Percentiles rank a stretch among this genome's conserved stretches.
Evolutionary conservation across 2,329 filamentous ascomycete genomes (phyloP).

Genomic region (Xylariaceae sp.): DNA sequence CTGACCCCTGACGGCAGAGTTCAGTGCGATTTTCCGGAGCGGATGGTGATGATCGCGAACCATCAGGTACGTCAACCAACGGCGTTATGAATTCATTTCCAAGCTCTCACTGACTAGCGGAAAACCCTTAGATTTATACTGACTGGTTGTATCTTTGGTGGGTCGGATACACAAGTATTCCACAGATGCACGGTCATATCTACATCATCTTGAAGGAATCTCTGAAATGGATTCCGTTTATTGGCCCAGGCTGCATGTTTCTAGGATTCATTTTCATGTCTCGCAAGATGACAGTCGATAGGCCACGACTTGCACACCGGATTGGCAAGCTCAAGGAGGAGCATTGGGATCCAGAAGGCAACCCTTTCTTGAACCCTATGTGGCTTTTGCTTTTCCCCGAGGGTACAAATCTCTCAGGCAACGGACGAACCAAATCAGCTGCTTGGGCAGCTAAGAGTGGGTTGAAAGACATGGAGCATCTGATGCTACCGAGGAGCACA

Average conservation of each 20-base stretch:
- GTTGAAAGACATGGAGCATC: constrained; percentile 68
- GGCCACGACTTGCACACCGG: constrained; percentile 70
- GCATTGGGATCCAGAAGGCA: constrained; percentile 53
- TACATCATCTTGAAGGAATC: constrained; percentile 92
- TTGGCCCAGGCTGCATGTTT: constrained; percentile 80
- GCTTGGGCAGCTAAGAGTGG: constrained; percentile 76
- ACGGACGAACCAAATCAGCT: constrained; percentile 67
- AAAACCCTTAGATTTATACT: constrained; percentile 64
- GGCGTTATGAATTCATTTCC: neutral
- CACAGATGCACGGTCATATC: constrained; percentile 77
- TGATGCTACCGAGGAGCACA: constrained; percentile 76
- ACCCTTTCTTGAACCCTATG: constrained; percentile 70
- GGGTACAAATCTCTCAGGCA: constrained; percentile 75
- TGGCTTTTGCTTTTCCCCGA: constrained; percentile 88
- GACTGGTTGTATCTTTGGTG: constrained; percentile 95
- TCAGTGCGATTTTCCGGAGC: constrained; percentile 76
- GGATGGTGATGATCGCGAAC: constrained; percentile 81
- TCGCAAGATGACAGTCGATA: constrained; percentile 82
- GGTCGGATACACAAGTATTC: constrained; percentile 77
- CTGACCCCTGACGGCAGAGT: constrained; percentile 69
- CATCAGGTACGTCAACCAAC: constrained; percentile 58
- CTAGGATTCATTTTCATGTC: constrained; percentile 90
- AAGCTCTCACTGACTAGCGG: constrained; percentile 18
- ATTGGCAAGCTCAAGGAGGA: constrained; percentile 64
- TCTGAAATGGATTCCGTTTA: constrained; percentile 73